Base-by-base conservation (phyloP, 768 basidiomycete genomes). In the Russula ochroleuca region DNA sequence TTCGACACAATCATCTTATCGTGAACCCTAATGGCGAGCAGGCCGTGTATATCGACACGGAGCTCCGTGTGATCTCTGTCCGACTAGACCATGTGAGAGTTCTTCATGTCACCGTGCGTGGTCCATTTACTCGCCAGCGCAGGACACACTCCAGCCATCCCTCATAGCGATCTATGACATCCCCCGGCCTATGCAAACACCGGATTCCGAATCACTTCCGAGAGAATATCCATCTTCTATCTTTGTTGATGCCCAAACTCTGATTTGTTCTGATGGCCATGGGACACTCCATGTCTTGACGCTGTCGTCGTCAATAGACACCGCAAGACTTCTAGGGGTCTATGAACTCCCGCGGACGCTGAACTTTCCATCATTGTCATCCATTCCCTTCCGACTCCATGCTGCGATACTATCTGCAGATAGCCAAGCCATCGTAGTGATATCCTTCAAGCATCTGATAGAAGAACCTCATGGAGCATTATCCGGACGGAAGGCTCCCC, bases 1-100 rank as follows among this genome's bases (percentile, higher is more conserved):
- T 94, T 63, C 82, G 86, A 17, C 89, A 94, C 73, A 93, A 94
- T 68, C 92, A 94, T 70, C 80, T 94, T 15, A 75, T 80, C 14
- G 74, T 83, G 3, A 80, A 81, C 21, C 71, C 72, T 17, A 72
- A 78, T 40, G 76, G 78, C 13, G 74, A 77, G 23, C 77, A 77
- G 25, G 84, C 84, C 3, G 74, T 85, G 31, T 94, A 92, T 69
- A 75, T 94, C 28, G 92, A 93, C 69, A 76, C 80, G 38, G 77
- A 83, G 4, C 80, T 82, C 59, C 80, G 78, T 57, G 83, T 92
- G 13, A 78, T 91, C 53, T 68, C 82, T 7, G 76, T 89, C n/a
- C 77, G 80, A 47, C 57, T 90, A 49, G 73, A 80, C 67, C 72
- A 78, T 76, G 90, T 90, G 75, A 78, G 86, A 25, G 25, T 45